Conservation (phyloP, 352 stramenopile genomes). For the Phytophthora ramorum region DNA sequence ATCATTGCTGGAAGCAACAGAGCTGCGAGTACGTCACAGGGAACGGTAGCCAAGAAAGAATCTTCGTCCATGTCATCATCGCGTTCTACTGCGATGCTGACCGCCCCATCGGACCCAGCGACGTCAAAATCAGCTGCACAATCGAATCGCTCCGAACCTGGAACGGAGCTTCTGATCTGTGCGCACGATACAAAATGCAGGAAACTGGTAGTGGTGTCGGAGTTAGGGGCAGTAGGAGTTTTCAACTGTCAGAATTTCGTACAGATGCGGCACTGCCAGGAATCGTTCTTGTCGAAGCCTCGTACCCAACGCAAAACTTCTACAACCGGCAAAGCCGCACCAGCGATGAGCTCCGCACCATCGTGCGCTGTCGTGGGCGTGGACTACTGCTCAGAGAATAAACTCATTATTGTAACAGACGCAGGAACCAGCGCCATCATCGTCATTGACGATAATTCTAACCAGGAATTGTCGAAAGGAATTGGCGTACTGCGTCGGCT, state of each 20-base stretch:
- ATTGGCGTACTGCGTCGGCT: slow-evolving; percentile 63
- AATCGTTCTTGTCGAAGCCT: slow-evolving; percentile 44
- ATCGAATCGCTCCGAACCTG: slow-evolving; percentile 28
- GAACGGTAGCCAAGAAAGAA: slow-evolving; percentile 1
- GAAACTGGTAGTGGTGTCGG: slow-evolving; percentile 68
- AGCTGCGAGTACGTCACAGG: background rate
- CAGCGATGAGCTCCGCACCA: slow-evolving; percentile 18
- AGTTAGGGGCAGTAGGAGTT: slow-evolving; percentile 63
- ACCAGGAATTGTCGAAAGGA: slow-evolving; percentile 53
- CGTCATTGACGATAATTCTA: slow-evolving; percentile 73
- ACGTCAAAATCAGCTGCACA: slow-evolving; percentile 7
- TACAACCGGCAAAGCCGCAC: slow-evolving; percentile 2
- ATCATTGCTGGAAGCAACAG: background rate
- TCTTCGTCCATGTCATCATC: background rate
- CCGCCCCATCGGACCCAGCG: background rate
- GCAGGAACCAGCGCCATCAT: slow-evolving; percentile 54
- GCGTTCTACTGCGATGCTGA: background rate
- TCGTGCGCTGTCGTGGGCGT: slow-evolving; percentile 62
- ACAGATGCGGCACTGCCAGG: slow-evolving; percentile 70
- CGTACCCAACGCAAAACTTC: background rate
- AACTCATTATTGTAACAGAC: slow-evolving; percentile 65
- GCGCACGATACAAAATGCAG: slow-evolving; percentile 62
- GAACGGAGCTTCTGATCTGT: slow-evolving; percentile 56
- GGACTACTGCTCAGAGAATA: slow-evolving; percentile 83
- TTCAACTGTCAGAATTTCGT: slow-evolving; percentile 83